Percentiles rank a stretch among this genome's conserved stretches.
Conservation (phyloP, 2,329 filamentous ascomycete genomes). For the Hymenoscyphus scutula region DNA sequence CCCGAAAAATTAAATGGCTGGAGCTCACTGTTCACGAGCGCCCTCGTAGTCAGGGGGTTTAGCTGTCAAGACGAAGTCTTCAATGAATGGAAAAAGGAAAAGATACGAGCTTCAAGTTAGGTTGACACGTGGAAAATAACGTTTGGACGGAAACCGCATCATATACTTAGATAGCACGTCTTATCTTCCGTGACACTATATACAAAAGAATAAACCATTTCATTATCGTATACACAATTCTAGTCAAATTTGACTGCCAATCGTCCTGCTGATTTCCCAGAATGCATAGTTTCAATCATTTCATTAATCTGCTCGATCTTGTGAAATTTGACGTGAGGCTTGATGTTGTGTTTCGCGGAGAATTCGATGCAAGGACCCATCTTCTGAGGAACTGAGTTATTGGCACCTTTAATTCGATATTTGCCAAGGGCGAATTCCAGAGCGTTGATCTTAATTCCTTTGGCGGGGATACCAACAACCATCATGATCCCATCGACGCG, state of each 20-base stretch:
- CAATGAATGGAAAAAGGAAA: neutral
- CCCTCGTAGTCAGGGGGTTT: conserved; percentile 10
- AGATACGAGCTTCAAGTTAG: too few relatives aligned
- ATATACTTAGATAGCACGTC: too few relatives aligned
- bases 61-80: conserved; percentile 8
- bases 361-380: conserved; percentile 25
- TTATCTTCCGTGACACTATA: too few relatives aligned
- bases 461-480: conserved; percentile 24
- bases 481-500: conserved; percentile 22
- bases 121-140: too few relatives aligned
- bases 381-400: conserved; percentile 20
- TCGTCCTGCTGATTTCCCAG: conserved; percentile 21
- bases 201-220: too few relatives aligned
- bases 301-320: conserved; percentile 26
- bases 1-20: neutral
- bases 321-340: conserved; percentile 21
- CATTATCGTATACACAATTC: neutral
- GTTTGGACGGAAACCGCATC: too few relatives aligned
- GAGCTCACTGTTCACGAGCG: neutral
- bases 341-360: conserved; percentile 22
- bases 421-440: conserved; percentile 21
- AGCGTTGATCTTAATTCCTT: conserved; percentile 18
- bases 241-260: conserved; percentile 21
- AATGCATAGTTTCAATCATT: conserved; percentile 23
- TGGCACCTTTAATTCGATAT: conserved; percentile 21